A percentile compares a stretch with the other conserved stretches of the same genome.
phyloP scores from a whole-genome alignment of 2,329 filamentous ascomycete genomes.

The Diplodia mutila region DNA sequence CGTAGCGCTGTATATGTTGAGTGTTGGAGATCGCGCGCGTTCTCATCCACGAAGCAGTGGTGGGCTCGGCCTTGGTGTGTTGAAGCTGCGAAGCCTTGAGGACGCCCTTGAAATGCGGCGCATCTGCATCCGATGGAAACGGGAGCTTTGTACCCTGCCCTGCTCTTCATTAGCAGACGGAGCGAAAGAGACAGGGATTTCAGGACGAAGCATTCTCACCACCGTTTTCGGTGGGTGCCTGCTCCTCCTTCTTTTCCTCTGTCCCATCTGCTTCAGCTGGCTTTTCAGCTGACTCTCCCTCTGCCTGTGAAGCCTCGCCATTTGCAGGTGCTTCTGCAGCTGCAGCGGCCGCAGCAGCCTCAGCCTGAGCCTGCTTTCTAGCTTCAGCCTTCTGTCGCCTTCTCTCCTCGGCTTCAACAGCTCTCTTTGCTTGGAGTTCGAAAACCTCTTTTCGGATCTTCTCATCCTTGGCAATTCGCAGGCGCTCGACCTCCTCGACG shows the following conservation, averaged over 20 bases:
- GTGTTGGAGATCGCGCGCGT: not conserved
- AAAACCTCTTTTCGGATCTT: conserved; percentile 76
- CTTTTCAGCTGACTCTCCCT: not conserved
- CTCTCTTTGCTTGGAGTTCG: conserved; percentile 57
- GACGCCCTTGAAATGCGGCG: not conserved
- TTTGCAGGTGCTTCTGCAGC: conserved; percentile 30
- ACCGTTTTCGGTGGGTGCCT: conserved; percentile 26
- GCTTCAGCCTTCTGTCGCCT: conserved; percentile 26
- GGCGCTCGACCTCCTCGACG: conserved; percentile 88
- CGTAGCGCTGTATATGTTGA: not conserved
- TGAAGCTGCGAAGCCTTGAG: not conserved
- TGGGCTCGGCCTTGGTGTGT: not conserved
- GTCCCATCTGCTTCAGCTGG: conserved; percentile 2
- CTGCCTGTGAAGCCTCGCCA: conserved; percentile 30
- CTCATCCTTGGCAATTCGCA: conserved; percentile 84
- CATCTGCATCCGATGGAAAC: not conserved
- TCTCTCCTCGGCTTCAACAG: conserved; percentile 52
- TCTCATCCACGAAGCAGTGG: not conserved
- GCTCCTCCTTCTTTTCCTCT: conserved; percentile 24
- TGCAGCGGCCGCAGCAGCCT: conserved; percentile 34
- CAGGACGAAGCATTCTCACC: conserved; percentile 23
- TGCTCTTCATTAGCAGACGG: conserved; percentile 17
- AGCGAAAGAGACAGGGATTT: not conserved
- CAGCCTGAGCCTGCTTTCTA: conserved; percentile 35
- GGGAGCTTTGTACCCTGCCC: not conserved